A percentile compares a stretch with the other conserved stretches of the same genome.
Conservation (phyloP, 2,329 filamentous ascomycete species). For the Verticillium isaacii region DNA sequence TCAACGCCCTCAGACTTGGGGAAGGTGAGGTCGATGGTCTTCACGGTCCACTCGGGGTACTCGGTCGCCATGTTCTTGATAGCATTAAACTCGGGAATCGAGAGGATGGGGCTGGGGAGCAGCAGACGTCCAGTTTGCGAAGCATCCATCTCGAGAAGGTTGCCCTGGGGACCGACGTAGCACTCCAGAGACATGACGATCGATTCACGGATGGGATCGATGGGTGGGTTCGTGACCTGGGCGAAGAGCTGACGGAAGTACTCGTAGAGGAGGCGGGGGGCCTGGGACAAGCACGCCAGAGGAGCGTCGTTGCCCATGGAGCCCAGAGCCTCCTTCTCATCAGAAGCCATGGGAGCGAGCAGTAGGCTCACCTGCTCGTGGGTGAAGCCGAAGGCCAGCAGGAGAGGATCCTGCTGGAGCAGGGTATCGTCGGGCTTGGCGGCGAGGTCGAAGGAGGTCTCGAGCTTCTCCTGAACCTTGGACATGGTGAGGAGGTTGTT, state of each 20-base stretch:
- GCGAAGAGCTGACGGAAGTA: slow-evolving; percentile 98
- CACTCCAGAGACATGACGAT: slow-evolving; percentile 98
- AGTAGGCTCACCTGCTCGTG: slow-evolving; percentile 92
- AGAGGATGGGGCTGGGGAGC: slow-evolving; percentile 83
- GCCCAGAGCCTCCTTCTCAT: slow-evolving; percentile 93
- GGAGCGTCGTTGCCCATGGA: slow-evolving; percentile 98
- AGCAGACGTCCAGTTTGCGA: slow-evolving; percentile 83
- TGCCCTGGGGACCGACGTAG: slow-evolving; percentile 93
- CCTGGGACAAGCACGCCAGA: slow-evolving; percentile 83
- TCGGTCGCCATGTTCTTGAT: slow-evolving; percentile 70
- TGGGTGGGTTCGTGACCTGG: slow-evolving; percentile 95
- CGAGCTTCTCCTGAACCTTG: slow-evolving; percentile 61
- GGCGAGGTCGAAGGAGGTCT: slow-evolving; percentile 55
- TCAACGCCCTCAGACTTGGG: slow-evolving; percentile 76
- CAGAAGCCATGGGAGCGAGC: slow-evolving; percentile 90
- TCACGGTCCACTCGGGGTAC: slow-evolving; percentile 79
- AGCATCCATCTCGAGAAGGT: slow-evolving; percentile 87
- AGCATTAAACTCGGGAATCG: slow-evolving; percentile 85
- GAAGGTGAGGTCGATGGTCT: slow-evolving; percentile 89
- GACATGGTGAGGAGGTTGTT: slow-evolving; percentile 80
- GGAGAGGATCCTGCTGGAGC: slow-evolving; percentile 77
- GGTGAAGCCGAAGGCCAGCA: slow-evolving; percentile 89
- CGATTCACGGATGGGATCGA: slow-evolving; percentile 93
- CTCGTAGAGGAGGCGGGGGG: slow-evolving; percentile 84
- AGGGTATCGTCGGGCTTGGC: slow-evolving; percentile 62